A percentile compares a stretch with the other conserved stretches of the same genome.
Evolutionary conservation across 352 stramenopile genomes (phyloP).

Genomic region (Pythium aristosporum): DNA sequence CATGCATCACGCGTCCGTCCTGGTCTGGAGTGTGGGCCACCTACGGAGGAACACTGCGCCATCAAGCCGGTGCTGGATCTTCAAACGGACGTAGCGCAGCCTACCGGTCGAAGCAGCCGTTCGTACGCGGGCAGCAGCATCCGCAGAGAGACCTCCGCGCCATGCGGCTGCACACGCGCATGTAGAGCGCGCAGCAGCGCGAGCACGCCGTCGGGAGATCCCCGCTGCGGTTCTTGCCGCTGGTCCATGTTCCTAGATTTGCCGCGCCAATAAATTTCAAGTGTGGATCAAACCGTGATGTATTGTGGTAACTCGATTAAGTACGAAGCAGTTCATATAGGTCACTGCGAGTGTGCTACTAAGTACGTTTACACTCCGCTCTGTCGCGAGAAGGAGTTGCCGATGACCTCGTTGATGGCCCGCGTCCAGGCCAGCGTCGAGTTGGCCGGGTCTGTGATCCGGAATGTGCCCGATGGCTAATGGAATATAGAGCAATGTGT

Average conservation of each 20-base stretch:
- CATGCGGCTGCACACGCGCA: constrained; percentile 23
- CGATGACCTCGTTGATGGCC: constrained; percentile 42
- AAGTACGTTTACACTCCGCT: constrained; percentile 21
- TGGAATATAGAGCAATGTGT: background rate
- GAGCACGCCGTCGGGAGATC: constrained; percentile 27
- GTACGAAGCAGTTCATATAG: constrained; percentile 16
- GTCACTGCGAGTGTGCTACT: constrained; percentile 4
- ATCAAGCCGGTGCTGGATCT: background rate
- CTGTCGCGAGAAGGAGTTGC: constrained; percentile 15
- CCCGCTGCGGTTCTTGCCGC: background rate
- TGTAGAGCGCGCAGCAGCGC: constrained; percentile 45
- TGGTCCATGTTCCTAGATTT: constrained; percentile 3
- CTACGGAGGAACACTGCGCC: background rate
- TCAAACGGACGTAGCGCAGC: constrained; percentile 8
- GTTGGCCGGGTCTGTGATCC: constrained; percentile 58
- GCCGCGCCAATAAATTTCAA: constrained; percentile 5
- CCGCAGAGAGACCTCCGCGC: constrained; percentile 29
- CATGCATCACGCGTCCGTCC: constrained; percentile 10
- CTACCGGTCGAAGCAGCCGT: constrained; percentile 51
- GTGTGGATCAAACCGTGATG: background rate
- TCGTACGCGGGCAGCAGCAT: constrained; percentile 40
- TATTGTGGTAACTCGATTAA: constrained; percentile 15
- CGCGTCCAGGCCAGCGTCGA: constrained; percentile 62
- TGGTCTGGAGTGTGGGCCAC: background rate
- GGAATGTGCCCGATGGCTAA: constrained; percentile 58